A percentile compares a stretch with the other conserved stretches of the same genome.
Conservation (phyloP, 1,139 yeast species). For the Debaryomyces coudertii region DNA sequence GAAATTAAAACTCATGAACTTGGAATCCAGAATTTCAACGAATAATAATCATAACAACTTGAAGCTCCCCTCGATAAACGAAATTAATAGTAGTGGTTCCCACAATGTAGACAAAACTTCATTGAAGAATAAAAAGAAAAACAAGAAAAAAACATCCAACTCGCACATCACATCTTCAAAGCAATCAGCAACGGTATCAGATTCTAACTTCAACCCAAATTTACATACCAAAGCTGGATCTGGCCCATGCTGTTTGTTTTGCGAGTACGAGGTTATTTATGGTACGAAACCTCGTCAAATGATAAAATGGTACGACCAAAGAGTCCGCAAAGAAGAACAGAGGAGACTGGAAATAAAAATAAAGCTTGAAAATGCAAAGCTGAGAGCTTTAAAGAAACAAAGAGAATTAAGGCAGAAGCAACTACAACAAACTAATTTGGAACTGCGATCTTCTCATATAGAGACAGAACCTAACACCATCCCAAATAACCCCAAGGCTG, state of each 20-base stretch:
- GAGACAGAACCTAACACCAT: neutral
- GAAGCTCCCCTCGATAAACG: slow-evolving; percentile 22
- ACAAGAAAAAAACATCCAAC: slow-evolving; percentile 22
- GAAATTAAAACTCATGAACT: slow-evolving; percentile 35
- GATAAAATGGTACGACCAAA: slow-evolving; percentile 31
- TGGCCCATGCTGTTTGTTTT: slow-evolving; percentile 49
- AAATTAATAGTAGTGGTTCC: slow-evolving; percentile 15
- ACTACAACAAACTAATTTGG: slow-evolving; percentile 15
- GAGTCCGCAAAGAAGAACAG: slow-evolving; percentile 36
- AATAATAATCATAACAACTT: slow-evolving; percentile 13
- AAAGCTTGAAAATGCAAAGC: slow-evolving; percentile 42
- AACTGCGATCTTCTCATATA: neutral
- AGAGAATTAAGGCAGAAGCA: slow-evolving; percentile 30
- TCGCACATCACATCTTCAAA: neutral
- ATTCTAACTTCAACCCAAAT: slow-evolving; percentile 4
- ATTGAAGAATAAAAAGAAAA: slow-evolving; percentile 26
- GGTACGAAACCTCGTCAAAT: slow-evolving; percentile 39
- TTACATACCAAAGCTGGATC: slow-evolving; percentile 17
- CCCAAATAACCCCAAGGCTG: neutral
- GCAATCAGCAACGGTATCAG: neutral
- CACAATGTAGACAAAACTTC: slow-evolving; percentile 20
- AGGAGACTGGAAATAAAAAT: slow-evolving; percentile 37
- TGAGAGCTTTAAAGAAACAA: slow-evolving; percentile 36
- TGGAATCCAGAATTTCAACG: slow-evolving; percentile 17
- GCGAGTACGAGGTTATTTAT: slow-evolving; percentile 62